These are phyloP conservation scores for Zarea fungicola DNA, from an alignment of 2,329 filamentous ascomycete genomes.

Conservation along the genomic window DNA sequence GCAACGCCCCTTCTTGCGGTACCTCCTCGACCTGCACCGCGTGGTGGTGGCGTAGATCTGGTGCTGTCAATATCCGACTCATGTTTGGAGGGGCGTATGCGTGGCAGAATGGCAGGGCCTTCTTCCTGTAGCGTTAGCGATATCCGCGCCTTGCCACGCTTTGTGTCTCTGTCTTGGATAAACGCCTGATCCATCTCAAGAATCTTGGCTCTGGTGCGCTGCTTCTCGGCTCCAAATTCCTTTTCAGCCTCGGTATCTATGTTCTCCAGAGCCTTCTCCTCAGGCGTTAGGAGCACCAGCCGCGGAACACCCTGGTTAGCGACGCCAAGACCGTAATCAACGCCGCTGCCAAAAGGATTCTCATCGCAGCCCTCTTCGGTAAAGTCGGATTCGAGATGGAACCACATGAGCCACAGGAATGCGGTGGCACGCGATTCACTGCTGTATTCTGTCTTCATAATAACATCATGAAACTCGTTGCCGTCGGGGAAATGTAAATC, in stretches of 20 bases:
- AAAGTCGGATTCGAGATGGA: constrained; percentile 95
- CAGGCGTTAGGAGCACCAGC: constrained; percentile 59
- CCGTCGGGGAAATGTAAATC: constrained; percentile 83
- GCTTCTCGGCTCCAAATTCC: constrained; percentile 66
- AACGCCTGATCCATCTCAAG: constrained; percentile 70
- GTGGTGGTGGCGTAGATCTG: constrained; percentile 38
- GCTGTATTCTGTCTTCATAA: constrained; percentile 82
- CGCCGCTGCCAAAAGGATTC: constrained; percentile 80
- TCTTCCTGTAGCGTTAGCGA: constrained; percentile 42
- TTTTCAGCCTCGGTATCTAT: constrained; percentile 66
- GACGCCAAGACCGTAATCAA: constrained; percentile 59
- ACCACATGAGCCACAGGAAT: constrained; percentile 99
- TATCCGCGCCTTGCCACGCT: constrained; percentile 43
- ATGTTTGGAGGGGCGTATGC: constrained; percentile 59
- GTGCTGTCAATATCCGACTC: constrained; percentile 44
- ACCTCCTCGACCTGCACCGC: constrained; percentile 23
- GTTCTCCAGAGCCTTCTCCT: constrained; percentile 65
- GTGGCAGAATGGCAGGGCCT: constrained; percentile 54
- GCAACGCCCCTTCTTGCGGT: constrained; percentile 36
- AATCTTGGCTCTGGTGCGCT: constrained; percentile 68
- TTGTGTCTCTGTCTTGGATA: constrained; percentile 55
- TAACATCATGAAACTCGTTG: constrained; percentile 90
- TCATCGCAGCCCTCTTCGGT: constrained; percentile 78
- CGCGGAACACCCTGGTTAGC: constrained; percentile 65
- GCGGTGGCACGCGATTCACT: constrained; percentile 79